phyloP scores from a whole-genome alignment of 73 alveolate species.

The Paramecium pentaurelia region DNA sequence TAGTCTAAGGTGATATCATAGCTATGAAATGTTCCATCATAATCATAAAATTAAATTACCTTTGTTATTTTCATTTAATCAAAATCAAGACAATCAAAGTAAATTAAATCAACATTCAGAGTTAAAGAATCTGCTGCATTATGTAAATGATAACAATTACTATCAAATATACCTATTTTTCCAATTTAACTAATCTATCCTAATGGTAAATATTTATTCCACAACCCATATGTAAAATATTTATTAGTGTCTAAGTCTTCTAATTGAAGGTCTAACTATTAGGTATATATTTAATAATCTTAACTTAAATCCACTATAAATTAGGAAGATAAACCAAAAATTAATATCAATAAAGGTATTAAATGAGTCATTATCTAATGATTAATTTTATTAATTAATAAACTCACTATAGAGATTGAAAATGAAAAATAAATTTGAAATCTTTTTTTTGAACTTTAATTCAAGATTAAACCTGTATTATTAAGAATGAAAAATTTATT shows the following conservation, averaged over 20 bases:
- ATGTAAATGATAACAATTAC: not conserved
- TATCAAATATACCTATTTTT: not conserved
- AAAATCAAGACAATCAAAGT: not conserved
- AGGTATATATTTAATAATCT: not conserved
- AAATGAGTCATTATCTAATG: not conserved
- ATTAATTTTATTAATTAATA: not conserved
- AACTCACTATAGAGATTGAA: not conserved
- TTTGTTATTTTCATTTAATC: not conserved
- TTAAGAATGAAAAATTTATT: not conserved
- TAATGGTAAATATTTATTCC: not conserved
- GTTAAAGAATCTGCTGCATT: not conserved
- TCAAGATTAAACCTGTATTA: not conserved
- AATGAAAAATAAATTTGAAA: no score
- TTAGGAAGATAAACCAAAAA: not conserved
- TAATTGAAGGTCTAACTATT: not conserved
- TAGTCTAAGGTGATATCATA: not conserved
- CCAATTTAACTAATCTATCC: not conserved
- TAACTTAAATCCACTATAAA: not conserved
- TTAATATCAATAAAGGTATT: not conserved
- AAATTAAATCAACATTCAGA: not conserved
- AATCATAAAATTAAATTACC: not conserved
- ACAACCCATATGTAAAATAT: not conserved
- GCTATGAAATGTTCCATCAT: not conserved
- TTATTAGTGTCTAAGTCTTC: not conserved
- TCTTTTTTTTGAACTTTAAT: not conserved